A percentile compares a stretch with the other conserved stretches of the same genome.
Evolutionary conservation across 805 yeast genomes (phyloP).

Genomic region (Jamesozyma rosinii): DNA sequence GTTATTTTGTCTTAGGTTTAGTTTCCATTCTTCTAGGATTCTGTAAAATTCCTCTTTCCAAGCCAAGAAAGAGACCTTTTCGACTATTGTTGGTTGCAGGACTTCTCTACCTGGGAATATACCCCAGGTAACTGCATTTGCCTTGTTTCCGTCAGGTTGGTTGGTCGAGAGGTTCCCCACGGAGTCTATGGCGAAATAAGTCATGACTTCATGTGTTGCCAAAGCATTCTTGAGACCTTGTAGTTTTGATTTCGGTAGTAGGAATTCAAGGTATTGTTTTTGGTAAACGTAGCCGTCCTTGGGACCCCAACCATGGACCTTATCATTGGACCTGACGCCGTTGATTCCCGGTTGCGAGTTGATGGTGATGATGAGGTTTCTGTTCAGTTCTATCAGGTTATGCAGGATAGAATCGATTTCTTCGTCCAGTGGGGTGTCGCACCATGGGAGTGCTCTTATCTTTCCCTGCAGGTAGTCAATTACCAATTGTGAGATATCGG

Average conservation of each 20-base stretch:
- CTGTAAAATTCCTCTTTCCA: constrained; percentile 95
- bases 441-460: constrained; percentile 80
- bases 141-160: constrained; percentile 56
- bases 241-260: constrained; percentile 49
- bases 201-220: constrained; percentile 42
- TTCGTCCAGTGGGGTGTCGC: constrained; percentile 76
- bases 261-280: constrained; percentile 83
- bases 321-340: constrained; percentile 63
- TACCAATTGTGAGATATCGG: constrained; percentile 57
- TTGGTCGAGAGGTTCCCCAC: constrained; percentile 55
- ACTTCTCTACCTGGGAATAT: constrained; percentile 93
- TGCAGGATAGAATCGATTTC: constrained; percentile 60
- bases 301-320: constrained; percentile 91
- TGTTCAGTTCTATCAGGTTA: constrained; percentile 55
- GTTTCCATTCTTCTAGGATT: constrained; percentile 72
- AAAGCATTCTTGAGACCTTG: constrained; percentile 23
- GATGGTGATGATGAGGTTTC: constrained; percentile 63
- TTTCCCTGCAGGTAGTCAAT: constrained; percentile 63
- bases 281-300: constrained; percentile 86
- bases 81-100: constrained; percentile 92
- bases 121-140: constrained; percentile 98
- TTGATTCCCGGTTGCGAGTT: constrained; percentile 93
- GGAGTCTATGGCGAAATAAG: constrained; percentile 67
- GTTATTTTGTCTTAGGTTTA: constrained; percentile 36
- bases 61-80: constrained; percentile 81